Base-by-base conservation (phyloP, 176 grass and related monocot species). In the Typha latifolia region DNA sequence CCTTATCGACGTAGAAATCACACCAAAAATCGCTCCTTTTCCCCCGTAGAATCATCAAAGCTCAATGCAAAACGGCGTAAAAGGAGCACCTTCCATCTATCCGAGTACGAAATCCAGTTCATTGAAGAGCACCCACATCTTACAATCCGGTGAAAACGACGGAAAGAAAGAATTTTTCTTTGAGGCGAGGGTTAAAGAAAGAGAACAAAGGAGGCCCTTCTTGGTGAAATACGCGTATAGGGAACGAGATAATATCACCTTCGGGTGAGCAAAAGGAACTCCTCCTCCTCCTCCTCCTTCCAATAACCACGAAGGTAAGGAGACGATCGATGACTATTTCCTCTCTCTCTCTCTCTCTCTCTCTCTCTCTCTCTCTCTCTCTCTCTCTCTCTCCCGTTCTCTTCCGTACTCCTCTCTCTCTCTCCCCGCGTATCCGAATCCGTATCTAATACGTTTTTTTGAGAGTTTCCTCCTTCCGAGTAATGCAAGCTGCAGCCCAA, bases 21-120 rank as follows among this genome's bases (percentile, higher is more conserved):
- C n/a, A 65, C 15, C 16, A 65, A 65, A 62, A 47, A 47, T 65
- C 63, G 14, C 32, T 18, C 63, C 32, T 65, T 65, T 65, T 6
- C 9, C 31, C 53, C 53, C 7, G 18, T 11, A n/a, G 19, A 56
- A 57, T 9, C 15, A 57, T 8, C 8, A 18, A 21, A 57, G 21
- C 5, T 9, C 15, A 21, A 57, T 19, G 20, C 16, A 59, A 19
- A 59, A n/a, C 6, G 3, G 3, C 53, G 8, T 18, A 57, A 57
- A 57, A 57, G 15, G 15, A 57, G n/a, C 16, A 18, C 52, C 52
- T 20, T 11, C 8, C 16, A 59, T 19, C n/a, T 19, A 59, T 9
- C 16, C 15, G 7, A 57, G 15, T 57, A 19, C 18, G 16, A 59
- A 59, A 59, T 59, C 18, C 16, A 11, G n/a, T 12, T 2, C 18